Conservation (phyloP, 371 early-diverging fungal genomes). For the Blastocladiella emersonii region DNA sequence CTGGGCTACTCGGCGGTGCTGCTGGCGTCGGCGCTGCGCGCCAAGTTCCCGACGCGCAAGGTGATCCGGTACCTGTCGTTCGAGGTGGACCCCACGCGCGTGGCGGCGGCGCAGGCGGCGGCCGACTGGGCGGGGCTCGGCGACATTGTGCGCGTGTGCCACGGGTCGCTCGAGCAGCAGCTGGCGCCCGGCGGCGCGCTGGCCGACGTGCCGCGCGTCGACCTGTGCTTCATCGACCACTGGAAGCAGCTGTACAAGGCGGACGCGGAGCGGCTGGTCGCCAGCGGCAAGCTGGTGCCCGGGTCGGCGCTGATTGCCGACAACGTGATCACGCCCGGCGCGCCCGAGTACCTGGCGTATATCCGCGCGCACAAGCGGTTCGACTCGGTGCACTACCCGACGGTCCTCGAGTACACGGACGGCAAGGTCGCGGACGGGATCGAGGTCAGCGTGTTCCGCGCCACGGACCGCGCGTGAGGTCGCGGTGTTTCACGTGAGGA, state of each 20-base stretch:
- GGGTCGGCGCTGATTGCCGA: conserved; percentile 10
- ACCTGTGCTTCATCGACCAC: conserved; percentile 12
- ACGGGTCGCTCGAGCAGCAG: not conserved
- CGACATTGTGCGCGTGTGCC: not conserved
- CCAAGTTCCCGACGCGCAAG: conserved; percentile 6
- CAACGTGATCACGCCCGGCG: conserved; percentile 12
- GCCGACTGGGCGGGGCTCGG: not conserved
- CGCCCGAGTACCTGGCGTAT: conserved; percentile 11
- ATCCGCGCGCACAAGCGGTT: not conserved
- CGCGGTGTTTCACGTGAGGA: no score
- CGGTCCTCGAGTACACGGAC: conserved; percentile 3
- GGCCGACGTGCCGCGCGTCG: not conserved
- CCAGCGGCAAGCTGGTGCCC: not conserved
- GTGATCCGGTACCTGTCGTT: conserved; percentile 7
- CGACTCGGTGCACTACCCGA: not conserved
- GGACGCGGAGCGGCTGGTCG: conserved; percentile 5
- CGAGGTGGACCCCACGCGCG: conserved; percentile 7
- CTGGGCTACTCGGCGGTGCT: conserved; percentile 12
- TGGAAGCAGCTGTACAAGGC: conserved; percentile 7
- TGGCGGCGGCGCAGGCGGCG: conserved; percentile 2
- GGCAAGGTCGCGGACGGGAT: conserved; percentile 1
- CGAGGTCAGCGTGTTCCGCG: conserved; percentile 1
- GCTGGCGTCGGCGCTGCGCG: conserved; percentile 2
- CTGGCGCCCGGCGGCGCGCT: not conserved
- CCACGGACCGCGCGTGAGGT: no score